Conservation (phyloP, 2,329 filamentous ascomycete genomes). For the Nigrograna mackinnonii region DNA sequence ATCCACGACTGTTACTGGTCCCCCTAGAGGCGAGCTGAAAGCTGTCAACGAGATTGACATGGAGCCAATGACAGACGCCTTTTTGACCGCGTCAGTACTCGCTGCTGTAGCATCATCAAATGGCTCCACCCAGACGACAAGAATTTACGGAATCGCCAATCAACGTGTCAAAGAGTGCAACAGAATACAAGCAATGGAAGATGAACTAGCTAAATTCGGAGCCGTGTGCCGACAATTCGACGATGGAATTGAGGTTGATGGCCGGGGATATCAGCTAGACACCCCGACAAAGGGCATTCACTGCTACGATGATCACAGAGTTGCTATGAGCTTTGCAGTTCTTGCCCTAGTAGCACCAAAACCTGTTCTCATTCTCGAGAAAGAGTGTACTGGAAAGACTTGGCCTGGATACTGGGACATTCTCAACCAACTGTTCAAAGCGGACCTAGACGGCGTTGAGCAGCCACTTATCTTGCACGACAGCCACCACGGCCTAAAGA, state of each 20-base stretch:
- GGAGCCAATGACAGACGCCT: slow-evolving; percentile 99
- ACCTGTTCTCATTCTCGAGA: slow-evolving; percentile 79
- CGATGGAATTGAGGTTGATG: slow-evolving; percentile 84
- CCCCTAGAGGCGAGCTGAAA: slow-evolving; percentile 71
- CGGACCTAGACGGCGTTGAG: slow-evolving; percentile 76
- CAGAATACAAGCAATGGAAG: slow-evolving; percentile 92
- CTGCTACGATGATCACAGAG: slow-evolving; percentile 97
- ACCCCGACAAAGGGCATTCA: slow-evolving; percentile 68
- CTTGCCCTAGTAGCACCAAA: slow-evolving; percentile 72
- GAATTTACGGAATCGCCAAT: slow-evolving; percentile 93
- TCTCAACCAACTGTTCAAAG: slow-evolving; percentile 76
- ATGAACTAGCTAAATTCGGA: slow-evolving; percentile 91
- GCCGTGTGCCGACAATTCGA: slow-evolving; percentile 85
- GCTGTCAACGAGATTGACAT: slow-evolving; percentile 87
- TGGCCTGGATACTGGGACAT: slow-evolving; percentile 99
- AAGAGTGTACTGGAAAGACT: slow-evolving; percentile 93
- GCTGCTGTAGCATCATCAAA: slow-evolving; percentile 84
- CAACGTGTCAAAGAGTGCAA: slow-evolving; percentile 99
- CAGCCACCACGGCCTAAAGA: slow-evolving; percentile 35
- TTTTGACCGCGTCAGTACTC: slow-evolving; percentile 90
- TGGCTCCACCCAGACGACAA: slow-evolving; percentile 65
- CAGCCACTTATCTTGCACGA: slow-evolving; percentile 39
- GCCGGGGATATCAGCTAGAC: slow-evolving; percentile 55
- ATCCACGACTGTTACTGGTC: slow-evolving; percentile 92
- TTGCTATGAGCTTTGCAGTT: slow-evolving; percentile 98